Conservation (phyloP, 73 alveolate genomes). For the Diophrys sp. region DNA sequence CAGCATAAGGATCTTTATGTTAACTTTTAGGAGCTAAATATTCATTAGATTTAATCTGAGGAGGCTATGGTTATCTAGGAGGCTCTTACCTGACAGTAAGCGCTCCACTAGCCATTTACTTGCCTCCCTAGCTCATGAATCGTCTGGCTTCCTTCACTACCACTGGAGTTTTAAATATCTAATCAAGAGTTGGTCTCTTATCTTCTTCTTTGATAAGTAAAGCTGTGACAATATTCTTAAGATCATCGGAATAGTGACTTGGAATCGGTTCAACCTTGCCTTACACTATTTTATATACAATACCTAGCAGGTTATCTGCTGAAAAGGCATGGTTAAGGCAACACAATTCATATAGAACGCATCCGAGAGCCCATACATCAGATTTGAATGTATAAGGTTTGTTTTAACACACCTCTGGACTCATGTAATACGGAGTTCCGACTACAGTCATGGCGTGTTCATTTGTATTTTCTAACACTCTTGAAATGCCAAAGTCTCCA, state of each 20-base stretch:
- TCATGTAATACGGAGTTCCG: constrained; percentile 78
- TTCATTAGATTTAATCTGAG: neutral
- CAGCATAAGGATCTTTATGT: constrained; percentile 6
- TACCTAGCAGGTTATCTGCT: constrained; percentile 88
- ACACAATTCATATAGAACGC: constrained; percentile 97
- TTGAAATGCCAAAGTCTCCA: constrained; percentile 74
- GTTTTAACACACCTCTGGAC: constrained; percentile 93
- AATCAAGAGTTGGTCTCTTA: constrained; percentile 69
- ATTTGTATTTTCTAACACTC: constrained; percentile 54
- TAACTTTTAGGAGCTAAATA: neutral
- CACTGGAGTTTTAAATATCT: constrained; percentile 66
- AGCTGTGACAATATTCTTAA: constrained; percentile 59
- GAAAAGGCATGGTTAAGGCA: constrained; percentile 92
- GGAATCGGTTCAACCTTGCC: constrained; percentile 88
- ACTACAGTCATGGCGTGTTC: constrained; percentile 65
- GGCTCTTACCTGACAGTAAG: constrained; percentile 3
- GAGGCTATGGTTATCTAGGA: neutral
- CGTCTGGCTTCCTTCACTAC: constrained; percentile 14
- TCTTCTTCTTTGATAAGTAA: constrained; percentile 70
- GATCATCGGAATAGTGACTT: constrained; percentile 68
- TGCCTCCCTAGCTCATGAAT: neutral
- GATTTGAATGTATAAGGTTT: constrained; percentile 92
- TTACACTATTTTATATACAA: constrained; percentile 78
- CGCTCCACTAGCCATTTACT: neutral
- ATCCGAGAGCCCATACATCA: constrained; percentile 98